Evolutionary conservation across 2,329 filamentous ascomycete genomes (phyloP), one percentile per base, ranked within the genome.

Genomic region (Myriosclerotinia curreyana): DNA sequence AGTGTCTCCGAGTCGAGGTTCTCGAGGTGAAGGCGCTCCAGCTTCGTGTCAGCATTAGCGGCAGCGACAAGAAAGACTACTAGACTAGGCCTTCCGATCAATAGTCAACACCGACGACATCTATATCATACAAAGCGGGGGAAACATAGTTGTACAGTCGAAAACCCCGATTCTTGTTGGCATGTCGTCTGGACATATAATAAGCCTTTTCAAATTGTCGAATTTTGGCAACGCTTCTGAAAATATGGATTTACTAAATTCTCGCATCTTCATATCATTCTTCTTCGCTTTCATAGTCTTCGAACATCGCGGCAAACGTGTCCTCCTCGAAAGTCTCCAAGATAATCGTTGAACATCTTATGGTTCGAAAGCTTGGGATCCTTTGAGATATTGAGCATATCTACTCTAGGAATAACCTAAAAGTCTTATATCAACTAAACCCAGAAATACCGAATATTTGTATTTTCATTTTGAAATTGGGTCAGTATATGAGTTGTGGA

Each of bases 121-220:
- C 28, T 31, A 3, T 5, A 31, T 31, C 28, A 31, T 31, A 31
- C 5, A 31, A 31, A 31, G 2, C 28, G 5, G 5, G 5, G 28
- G 28, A n/a, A n/a, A n/a, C n/a, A n/a, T n/a, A n/a, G n/a, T n/a
- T n/a, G n/a, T n/a, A n/a, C n/a, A n/a, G n/a, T 22, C 1, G 6
- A 1, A 4, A 5, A 1, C 0, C 3, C 11, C 1, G 5, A 0
- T 1, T 46, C 17, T 14, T 6, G 15, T 6, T 12, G 17, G 17
- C 4, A 4, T 2, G 14, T 15, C 15, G 2, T 5, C 8, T 17
- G 8, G 31, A 31, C 15, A 44, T n/a, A 36, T 12, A 1, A 3
- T 14, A 0, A 49, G 36, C 0, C 1, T 1, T 17, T 22, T 38
- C 56, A 50, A 20, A 0, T 20, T 17, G 14, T 14, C 28, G n/a